Base-by-base conservation (phyloP, 305 asterid genomes). In the Fraxinus ornus region DNA sequence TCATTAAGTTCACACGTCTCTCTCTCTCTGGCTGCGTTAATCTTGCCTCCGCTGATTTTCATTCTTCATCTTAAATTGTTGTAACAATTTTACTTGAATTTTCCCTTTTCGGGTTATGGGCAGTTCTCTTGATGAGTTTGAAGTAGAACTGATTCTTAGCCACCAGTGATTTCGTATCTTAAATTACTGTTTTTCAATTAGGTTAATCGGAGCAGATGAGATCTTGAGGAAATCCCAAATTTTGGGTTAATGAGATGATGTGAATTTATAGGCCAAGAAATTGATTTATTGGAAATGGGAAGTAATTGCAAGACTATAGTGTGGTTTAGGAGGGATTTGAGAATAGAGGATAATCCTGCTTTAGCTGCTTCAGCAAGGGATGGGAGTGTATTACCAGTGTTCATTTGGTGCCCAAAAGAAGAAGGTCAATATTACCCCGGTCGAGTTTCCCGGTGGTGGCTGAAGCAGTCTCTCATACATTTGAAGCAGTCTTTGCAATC, bases 271-370 rank as follows among this genome's bases (percentile, higher is more conserved):
- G 26, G 78, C 49, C 74, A 60, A 82, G 81, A 83, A 82, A 39
- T 66, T 60, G 82, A 71, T 66, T 71, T 72, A 26, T 77, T 78
- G 77, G 82, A 60, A 83, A 95, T 94, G 98, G 97, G 79, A n/a
- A 89, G 89, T 30, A 84, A 83, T 66, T 80, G 84, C 83, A 94
- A 84, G 88, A 93, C 90, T 9, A 83, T 95, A 81, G 94, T 93
- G 79, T 95, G 99, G 99, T 93, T 95, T 86, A 90, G 99, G 92
- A 93, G 99, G 86, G 99, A 95, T 91, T 88, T 95, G 85, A 92
- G 98, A 83, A 90, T 95, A 13, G 98, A 94, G 85, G 98, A 94
- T 78, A 95, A 94, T 81, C 98, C 98, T 85, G 97, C 98, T 85
- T 90, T 95, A 85, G 95, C 97, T 33, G 86, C 95, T 64, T 98